A percentile compares a stretch with the other conserved stretches of the same genome.
phyloP scores from a whole-genome alignment of 2,329 filamentous ascomycete genomes.

The Aspergillus uvarum region DNA sequence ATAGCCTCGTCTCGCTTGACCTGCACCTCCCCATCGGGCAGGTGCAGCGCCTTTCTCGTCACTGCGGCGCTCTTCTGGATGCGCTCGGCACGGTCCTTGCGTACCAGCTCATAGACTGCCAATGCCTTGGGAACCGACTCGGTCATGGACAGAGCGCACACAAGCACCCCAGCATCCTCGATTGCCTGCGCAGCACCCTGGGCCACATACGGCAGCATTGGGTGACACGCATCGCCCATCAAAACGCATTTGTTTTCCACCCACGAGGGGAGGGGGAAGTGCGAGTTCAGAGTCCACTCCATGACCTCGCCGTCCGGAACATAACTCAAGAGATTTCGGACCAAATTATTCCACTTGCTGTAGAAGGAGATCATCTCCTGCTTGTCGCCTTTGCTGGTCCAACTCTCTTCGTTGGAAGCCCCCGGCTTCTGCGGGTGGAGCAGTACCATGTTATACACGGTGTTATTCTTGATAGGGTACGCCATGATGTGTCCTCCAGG shows the following conservation, averaged over 20 bases:
- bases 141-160: background rate
- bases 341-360: background rate
- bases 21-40: constrained; percentile 1
- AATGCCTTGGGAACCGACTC: background rate
- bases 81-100: background rate
- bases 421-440: constrained; percentile 2
- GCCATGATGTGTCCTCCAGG: constrained; percentile 4
- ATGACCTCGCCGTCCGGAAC: constrained; percentile 3
- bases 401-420: background rate
- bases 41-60: constrained; percentile 1
- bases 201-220: constrained; percentile 7
- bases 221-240: constrained; percentile 9
- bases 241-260: background rate
- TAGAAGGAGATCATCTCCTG: constrained; percentile 1
- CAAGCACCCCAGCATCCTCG: constrained; percentile 6
- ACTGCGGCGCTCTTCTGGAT: constrained; percentile 1
- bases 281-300: constrained; percentile 5
- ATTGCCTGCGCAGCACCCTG: constrained; percentile 6
- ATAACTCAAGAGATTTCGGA: background rate
- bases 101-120: background rate
- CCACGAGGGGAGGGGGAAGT: constrained; percentile 3
- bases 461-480: constrained; percentile 3
- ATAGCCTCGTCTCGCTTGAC: constrained; percentile 1
- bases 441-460: constrained; percentile 2
- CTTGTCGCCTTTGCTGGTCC: constrained; percentile 2